Percentiles rank a stretch among this genome's conserved stretches.
These are phyloP conservation scores for Termitomyces sp. DNA, from an alignment of 768 basidiomycete species.

Conservation along the genomic window DNA sequence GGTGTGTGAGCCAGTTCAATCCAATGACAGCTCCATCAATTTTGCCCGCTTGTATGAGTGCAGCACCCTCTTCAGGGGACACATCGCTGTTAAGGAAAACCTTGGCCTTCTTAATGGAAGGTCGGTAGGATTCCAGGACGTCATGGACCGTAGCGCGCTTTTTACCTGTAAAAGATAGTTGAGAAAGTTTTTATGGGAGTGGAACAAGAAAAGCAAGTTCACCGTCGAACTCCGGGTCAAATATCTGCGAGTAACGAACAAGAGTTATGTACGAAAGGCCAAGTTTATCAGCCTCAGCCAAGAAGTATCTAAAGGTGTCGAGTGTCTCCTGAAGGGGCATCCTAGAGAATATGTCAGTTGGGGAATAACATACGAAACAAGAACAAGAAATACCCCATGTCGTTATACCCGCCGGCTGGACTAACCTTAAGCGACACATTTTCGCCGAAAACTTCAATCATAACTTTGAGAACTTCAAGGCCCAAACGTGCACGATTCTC, in stretches of 20 bases:
- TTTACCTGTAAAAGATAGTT: slow-evolving; percentile 20
- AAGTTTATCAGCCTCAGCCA: slow-evolving; percentile 37
- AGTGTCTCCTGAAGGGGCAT: slow-evolving; percentile 43
- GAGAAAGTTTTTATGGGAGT: not conserved
- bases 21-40: slow-evolving; percentile 37
- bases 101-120: slow-evolving; percentile 32
- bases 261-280: slow-evolving; percentile 29
- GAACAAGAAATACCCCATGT: slow-evolving; percentile 31
- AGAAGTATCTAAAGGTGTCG: slow-evolving; percentile 37
- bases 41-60: slow-evolving; percentile 29
- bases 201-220: not conserved
- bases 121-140: slow-evolving; percentile 33
- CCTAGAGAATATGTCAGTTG: slow-evolving; percentile 13
- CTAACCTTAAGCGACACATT: slow-evolving; percentile 44
- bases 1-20: slow-evolving; percentile 33
- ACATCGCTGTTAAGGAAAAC: slow-evolving; percentile 36
- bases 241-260: slow-evolving; percentile 20
- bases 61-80: slow-evolving; percentile 32
- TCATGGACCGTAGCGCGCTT: slow-evolving; percentile 35
- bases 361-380: not conserved
- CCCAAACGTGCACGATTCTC: slow-evolving; percentile 57
- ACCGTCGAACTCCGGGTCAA: slow-evolving; percentile 31
- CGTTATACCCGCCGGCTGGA: slow-evolving; percentile 43
- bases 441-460: slow-evolving; percentile 35
- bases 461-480: slow-evolving; percentile 46